Percentiles rank a stretch among this genome's conserved stretches.
Conservation (phyloP, 225 moss, liverwort and hornwort genomes). For the Climacium dendroides region DNA sequence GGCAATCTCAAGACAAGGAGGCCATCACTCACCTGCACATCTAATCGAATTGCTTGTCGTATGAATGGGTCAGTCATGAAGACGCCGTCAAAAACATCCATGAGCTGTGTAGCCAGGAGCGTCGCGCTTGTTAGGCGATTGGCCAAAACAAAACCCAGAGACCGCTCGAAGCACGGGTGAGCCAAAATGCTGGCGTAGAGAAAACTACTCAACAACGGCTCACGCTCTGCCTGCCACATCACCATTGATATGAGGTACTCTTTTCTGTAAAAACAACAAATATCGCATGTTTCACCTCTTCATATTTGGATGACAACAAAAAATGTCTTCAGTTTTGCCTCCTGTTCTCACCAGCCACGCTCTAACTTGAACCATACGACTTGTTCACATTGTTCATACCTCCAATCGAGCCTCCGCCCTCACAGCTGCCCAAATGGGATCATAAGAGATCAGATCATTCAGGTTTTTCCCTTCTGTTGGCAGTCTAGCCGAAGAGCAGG, state of each 20-base stretch:
- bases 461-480: constrained; percentile 40
- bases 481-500: constrained; percentile 47
- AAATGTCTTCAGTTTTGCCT: neutral
- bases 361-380: neutral
- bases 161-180: constrained; percentile 91
- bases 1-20: neutral
- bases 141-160: constrained; percentile 81
- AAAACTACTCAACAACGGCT: constrained; percentile 91
- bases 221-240: constrained; percentile 76
- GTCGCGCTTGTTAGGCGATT: constrained; percentile 89
- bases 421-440: constrained; percentile 93
- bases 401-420: constrained; percentile 93
- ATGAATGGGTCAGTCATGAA: constrained; percentile 60
- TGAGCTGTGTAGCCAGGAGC: constrained; percentile 78
- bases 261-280: neutral
- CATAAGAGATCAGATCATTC: constrained; percentile 63
- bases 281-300: neutral
- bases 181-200: constrained; percentile 87
- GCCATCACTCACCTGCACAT: constrained; percentile 57
- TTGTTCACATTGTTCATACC: constrained; percentile 25
- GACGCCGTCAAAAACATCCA: constrained; percentile 86
- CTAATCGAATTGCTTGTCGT: constrained; percentile 75
- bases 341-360: neutral
- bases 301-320: neutral
- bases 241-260: neutral